A percentile compares a stretch with the other conserved stretches of the same genome.
Evolutionary conservation across 108 stramenopile genomes (phyloP).

Genomic region (Fistulifera pelliculosa): DNA sequence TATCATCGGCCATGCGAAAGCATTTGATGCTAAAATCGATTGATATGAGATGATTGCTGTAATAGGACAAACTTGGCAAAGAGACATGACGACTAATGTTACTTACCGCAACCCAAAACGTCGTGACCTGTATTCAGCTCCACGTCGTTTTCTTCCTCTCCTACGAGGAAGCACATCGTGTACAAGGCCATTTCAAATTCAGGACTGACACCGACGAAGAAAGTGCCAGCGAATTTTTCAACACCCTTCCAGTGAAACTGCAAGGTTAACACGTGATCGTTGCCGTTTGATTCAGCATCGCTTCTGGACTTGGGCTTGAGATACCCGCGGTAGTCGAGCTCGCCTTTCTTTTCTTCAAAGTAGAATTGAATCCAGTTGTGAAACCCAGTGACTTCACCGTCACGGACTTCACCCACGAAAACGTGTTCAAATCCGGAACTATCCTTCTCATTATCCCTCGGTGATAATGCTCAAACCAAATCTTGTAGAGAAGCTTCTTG

Average conservation of each 20-base stretch:
- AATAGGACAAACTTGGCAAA: no score
- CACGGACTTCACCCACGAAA: conserved; percentile 86
- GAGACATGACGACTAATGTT: no score
- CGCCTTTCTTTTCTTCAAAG: conserved; percentile 71
- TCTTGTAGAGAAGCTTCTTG: conserved; percentile 47
- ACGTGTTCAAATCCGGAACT: conserved; percentile 91
- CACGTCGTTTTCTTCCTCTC: conserved; percentile 52
- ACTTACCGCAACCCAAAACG: background rate
- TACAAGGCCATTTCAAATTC: conserved; percentile 92
- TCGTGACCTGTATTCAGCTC: conserved; percentile 49
- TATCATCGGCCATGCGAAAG: conserved; percentile 43
- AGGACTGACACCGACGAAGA: conserved; percentile 74
- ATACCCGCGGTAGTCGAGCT: conserved; percentile 80
- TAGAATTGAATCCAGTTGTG: conserved; percentile 94
- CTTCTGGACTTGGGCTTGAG: conserved; percentile 51
- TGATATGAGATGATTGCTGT: no score
- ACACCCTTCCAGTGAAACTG: conserved; percentile 86
- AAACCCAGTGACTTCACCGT: conserved; percentile 65
- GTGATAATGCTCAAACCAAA: conserved; percentile 86
- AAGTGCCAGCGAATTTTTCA: conserved; percentile 74
- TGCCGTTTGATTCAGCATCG: conserved; percentile 42
- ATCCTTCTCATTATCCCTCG: conserved; percentile 48
- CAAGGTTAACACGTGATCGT: conserved; percentile 67
- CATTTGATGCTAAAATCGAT: conserved; percentile 57
- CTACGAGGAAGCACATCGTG: conserved; percentile 70